Percentiles rank a stretch among this genome's conserved stretches.
phyloP scores from a whole-genome alignment of 805 yeast genomes.

The Barnettozyma californica region DNA sequence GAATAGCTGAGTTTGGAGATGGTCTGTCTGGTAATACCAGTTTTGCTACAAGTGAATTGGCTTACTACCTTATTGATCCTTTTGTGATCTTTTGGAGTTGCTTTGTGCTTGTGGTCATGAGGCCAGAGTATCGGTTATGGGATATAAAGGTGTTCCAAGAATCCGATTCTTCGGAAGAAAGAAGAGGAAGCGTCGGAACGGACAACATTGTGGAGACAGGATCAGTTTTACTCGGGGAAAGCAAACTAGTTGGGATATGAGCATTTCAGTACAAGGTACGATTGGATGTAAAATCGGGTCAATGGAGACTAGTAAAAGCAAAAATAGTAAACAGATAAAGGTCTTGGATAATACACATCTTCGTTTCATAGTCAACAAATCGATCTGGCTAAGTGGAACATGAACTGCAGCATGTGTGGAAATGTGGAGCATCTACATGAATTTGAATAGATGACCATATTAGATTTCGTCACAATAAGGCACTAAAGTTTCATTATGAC shows the following conservation, averaged over 20 bases:
- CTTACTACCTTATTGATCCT: conserved; percentile 6
- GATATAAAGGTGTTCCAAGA: not conserved
- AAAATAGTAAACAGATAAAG: too few relatives aligned
- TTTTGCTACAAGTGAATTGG: not conserved
- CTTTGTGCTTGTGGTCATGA: not conserved
- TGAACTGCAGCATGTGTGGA: too few relatives aligned
- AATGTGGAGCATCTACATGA: too few relatives aligned
- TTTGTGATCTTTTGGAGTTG: conserved; percentile 1
- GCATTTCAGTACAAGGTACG: too few relatives aligned
- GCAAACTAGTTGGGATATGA: not conserved
- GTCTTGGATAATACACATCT: too few relatives aligned
- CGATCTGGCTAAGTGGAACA: too few relatives aligned
- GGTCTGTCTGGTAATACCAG: not conserved
- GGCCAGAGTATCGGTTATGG: conserved; percentile 3
- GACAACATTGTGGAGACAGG: not conserved
- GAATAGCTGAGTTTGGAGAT: conserved; percentile 2
- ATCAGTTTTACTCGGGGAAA: not conserved
- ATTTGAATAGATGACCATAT: too few relatives aligned
- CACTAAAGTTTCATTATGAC: not conserved
- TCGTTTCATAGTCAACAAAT: too few relatives aligned
- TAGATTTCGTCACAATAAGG: not conserved
- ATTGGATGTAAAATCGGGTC: too few relatives aligned
- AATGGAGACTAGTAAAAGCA: too few relatives aligned
- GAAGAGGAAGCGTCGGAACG: not conserved
- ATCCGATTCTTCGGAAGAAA: not conserved